Evolutionary conservation across 2,329 filamentous ascomycete species (phyloP).

Genomic region (Aschersonia sp.): DNA sequence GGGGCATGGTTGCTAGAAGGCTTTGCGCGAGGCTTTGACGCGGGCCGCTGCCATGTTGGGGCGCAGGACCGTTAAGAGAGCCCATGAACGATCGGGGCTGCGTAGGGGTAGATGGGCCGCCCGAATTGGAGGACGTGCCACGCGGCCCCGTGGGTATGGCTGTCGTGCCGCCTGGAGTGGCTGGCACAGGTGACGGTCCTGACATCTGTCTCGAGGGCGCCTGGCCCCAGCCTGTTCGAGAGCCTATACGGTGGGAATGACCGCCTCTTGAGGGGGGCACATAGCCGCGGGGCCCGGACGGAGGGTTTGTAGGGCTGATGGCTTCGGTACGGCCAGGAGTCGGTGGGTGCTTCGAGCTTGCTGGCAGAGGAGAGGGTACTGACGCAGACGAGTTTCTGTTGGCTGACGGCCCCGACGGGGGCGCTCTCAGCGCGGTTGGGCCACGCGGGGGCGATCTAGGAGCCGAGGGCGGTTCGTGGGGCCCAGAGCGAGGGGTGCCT

Average conservation of each 20-base stretch:
- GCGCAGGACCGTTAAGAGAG: constrained; percentile 39
- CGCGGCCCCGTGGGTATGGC: constrained; percentile 35
- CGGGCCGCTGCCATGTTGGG: constrained; percentile 19
- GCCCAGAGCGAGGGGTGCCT: constrained; percentile 13
- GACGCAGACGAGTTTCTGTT: constrained; percentile 23
- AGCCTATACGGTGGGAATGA: constrained; percentile 28
- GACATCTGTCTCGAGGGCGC: constrained; percentile 17
- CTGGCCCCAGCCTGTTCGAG: constrained; percentile 30
- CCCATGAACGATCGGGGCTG: constrained; percentile 33
- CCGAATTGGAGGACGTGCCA: constrained; percentile 15
- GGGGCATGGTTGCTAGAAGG: constrained; percentile 34
- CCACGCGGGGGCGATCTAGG: constrained; percentile 37
- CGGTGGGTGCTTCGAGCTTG: constrained; percentile 18
- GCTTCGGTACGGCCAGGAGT: constrained; percentile 23
- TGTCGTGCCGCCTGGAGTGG: constrained; percentile 22
- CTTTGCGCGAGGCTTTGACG: constrained; percentile 36
- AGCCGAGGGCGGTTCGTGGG: constrained; percentile 13
- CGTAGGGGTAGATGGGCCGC: constrained; percentile 21
- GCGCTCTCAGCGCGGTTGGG: constrained; percentile 35
- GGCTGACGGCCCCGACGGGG: constrained; percentile 28
- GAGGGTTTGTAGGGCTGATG: constrained; percentile 32
- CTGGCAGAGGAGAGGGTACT: constrained; percentile 19
- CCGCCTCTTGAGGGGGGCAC: constrained; percentile 28
- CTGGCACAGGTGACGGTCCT: constrained; percentile 22
- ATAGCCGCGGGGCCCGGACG: constrained; percentile 40